Evolutionary conservation across 345 rosid genomes (phyloP).

Genomic region (Mangifera indica): DNA sequence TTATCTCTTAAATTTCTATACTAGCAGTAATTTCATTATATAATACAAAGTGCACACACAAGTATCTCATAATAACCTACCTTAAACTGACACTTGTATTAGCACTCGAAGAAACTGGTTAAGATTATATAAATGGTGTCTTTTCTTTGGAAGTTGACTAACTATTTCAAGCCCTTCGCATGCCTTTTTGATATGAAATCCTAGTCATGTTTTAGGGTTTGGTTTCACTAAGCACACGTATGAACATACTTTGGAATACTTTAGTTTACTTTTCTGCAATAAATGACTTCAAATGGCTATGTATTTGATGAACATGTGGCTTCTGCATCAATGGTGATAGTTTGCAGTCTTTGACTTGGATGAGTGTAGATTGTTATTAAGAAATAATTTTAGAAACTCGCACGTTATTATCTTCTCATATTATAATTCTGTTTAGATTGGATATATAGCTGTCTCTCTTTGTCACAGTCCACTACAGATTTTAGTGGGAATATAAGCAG

Average conservation of each 20-base stretch:
- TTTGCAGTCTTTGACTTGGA: constrained; percentile 1
- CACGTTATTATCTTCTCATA: neutral
- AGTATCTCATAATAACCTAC: neutral
- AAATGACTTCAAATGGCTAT: neutral
- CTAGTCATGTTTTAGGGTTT: constrained; percentile 19
- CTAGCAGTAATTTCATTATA: too few species aligned
- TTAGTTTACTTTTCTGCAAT: neutral
- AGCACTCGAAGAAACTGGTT: too few species aligned
- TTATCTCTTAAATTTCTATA: too few species aligned
- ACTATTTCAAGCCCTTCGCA: constrained; percentile 8
- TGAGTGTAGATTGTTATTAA: neutral
- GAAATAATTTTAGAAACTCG: neutral
- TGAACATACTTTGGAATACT: neutral
- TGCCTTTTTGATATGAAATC: constrained; percentile 22
- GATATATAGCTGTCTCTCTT: neutral
- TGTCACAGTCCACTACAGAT: constrained; percentile 10
- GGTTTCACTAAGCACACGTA: constrained; percentile 1
- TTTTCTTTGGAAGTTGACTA: constrained; percentile 4
- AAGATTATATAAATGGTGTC: neutral
- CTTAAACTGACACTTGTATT: neutral
- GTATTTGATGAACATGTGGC: neutral
- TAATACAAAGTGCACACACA: too few species aligned
- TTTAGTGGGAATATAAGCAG: neutral
- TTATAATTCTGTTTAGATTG: neutral
- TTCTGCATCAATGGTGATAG: neutral